phyloP scores from a whole-genome alignment of 768 basidiomycete genomes.

The Thelephora ganbajun region DNA sequence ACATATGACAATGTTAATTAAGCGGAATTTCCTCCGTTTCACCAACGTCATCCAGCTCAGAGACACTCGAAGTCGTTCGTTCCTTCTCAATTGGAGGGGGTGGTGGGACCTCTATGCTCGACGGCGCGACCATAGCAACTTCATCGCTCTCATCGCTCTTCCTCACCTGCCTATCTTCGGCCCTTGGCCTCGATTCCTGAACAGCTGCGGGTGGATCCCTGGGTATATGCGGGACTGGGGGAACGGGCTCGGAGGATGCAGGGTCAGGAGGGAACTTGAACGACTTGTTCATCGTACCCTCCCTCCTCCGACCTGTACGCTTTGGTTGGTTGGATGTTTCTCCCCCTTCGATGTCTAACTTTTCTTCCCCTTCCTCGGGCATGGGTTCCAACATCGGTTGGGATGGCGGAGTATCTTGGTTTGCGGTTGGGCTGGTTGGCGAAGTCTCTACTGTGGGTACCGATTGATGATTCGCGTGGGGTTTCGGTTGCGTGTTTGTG shows the following conservation, averaged over 20 bases:
- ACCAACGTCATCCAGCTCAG: slow-evolving; percentile 62
- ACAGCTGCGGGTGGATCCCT: slow-evolving; percentile 14
- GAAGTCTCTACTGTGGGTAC: slow-evolving; percentile 42
- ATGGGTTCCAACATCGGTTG: slow-evolving; percentile 31
- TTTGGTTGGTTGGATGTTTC: too few relatives aligned
- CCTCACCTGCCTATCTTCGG: slow-evolving; percentile 1
- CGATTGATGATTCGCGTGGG: slow-evolving; percentile 39
- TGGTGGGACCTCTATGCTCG: slow-evolving; percentile 63
- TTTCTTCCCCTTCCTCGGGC: slow-evolving; percentile 30
- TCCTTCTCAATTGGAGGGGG: slow-evolving; percentile 75
- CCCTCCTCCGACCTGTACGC: slow-evolving; percentile 19
- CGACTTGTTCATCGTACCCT: slow-evolving; percentile 58
- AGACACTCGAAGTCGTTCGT: slow-evolving; percentile 27
- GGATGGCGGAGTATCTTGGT: slow-evolving; percentile 5
- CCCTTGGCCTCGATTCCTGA: slow-evolving; percentile 3
- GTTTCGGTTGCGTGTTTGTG: slow-evolving; percentile 13
- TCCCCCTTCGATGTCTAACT: too few relatives aligned
- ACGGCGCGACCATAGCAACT: slow-evolving; percentile 34
- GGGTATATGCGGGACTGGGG: slow-evolving; percentile 16
- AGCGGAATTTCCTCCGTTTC: slow-evolving; percentile 58
- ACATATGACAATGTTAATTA: slow-evolving; percentile 4
- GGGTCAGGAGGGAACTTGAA: slow-evolving; percentile 14
- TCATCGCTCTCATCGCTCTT: slow-evolving; percentile 10
- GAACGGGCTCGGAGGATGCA: slow-evolving; percentile 10
- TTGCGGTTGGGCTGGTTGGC: slow-evolving; percentile 20